Evolutionary conservation across 257 asterid species (phyloP).

Genomic region (Forsythia suspensa): DNA sequence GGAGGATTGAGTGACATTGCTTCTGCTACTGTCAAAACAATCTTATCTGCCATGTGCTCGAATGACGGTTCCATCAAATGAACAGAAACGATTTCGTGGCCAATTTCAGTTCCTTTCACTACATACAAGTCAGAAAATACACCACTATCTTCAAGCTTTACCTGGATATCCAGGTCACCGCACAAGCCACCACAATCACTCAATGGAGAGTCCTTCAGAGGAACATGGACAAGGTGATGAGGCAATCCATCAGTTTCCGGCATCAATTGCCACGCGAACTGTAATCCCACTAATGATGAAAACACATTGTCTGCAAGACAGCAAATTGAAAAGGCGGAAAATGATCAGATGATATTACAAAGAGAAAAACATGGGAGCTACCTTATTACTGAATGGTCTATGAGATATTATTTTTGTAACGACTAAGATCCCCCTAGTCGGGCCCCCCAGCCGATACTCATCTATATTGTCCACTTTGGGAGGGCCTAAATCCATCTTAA

Average conservation of each 20-base stretch:
- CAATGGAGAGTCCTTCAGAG: slow-evolving; percentile 84
- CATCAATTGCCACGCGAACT: slow-evolving; percentile 73
- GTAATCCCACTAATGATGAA: slow-evolving; percentile 89
- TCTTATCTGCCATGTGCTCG: slow-evolving; percentile 59
- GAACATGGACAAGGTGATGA: slow-evolving; percentile 80
- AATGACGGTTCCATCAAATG: slow-evolving; percentile 67
- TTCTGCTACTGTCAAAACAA: slow-evolving; percentile 88
- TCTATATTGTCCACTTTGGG: too few relatives aligned
- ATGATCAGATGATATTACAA: not conserved
- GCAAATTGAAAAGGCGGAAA: slow-evolving; percentile 19
- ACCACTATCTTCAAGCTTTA: slow-evolving; percentile 81
- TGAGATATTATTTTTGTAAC: not conserved
- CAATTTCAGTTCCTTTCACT: slow-evolving; percentile 84
- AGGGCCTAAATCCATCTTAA: too few relatives aligned
- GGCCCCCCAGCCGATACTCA: too few relatives aligned
- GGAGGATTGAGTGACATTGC: slow-evolving; percentile 94
- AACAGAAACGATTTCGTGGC: slow-evolving; percentile 85
- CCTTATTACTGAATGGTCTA: not conserved
- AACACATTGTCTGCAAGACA: slow-evolving; percentile 73
- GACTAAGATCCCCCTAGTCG: too few relatives aligned
- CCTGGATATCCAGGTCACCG: slow-evolving; percentile 87
- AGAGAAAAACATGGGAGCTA: not conserved
- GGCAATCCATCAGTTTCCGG: slow-evolving; percentile 62
- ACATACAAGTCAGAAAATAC: slow-evolving; percentile 79
- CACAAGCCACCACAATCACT: slow-evolving; percentile 89